Evolutionary conservation across 179 eudicot genomes (phyloP), one percentile per base, ranked within the genome.

Genomic region (Patellifolia procumbens): DNA sequence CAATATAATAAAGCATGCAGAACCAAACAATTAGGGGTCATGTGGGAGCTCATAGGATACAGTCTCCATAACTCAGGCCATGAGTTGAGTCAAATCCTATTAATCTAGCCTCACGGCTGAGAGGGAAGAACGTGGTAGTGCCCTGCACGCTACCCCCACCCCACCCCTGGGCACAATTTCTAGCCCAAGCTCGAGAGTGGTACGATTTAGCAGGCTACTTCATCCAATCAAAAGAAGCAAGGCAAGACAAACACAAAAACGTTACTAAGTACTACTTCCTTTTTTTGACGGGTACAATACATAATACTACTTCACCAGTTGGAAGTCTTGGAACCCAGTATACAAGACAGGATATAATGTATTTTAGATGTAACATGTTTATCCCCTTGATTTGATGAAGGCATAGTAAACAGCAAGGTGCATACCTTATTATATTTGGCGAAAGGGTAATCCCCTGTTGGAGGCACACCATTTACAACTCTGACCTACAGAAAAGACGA

Each of bases 391-490:
- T 8, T 7, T 70, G 60, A 13, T 11, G 8, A 31, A 49, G 59
- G 59, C 8, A 19, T 53, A 78, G 19, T 0, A 1, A 7, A 32
- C n/a, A 68, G 52, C 68, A 22, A 43, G 26, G 45, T 28, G 35
- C 72, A 34, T 76, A 93, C 99, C 92, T 93, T 96, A 79, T 96
- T 96, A 72, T 88, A 91, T 86, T 91, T 96, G 68, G 99, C 98
- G 81, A 96, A 96, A 24, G 98, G 90, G 82, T 96, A 96, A 74
- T 96, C 99, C 35, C 97, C 98, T 0, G 92, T 87, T 34, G 99
- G 99, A 34, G 99, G 97, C 75, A 90, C 91, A 48, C 91, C 96
- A 78, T 96, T 91, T 28, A 96, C 94, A 80, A 96, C 94, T 78
- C 99, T 92, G 49, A 95, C 99, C 99, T 95, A 81, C 65, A 88